Base-by-base conservation (phyloP, 164 flowering plant genomes). In the Saururus chinensis region DNA sequence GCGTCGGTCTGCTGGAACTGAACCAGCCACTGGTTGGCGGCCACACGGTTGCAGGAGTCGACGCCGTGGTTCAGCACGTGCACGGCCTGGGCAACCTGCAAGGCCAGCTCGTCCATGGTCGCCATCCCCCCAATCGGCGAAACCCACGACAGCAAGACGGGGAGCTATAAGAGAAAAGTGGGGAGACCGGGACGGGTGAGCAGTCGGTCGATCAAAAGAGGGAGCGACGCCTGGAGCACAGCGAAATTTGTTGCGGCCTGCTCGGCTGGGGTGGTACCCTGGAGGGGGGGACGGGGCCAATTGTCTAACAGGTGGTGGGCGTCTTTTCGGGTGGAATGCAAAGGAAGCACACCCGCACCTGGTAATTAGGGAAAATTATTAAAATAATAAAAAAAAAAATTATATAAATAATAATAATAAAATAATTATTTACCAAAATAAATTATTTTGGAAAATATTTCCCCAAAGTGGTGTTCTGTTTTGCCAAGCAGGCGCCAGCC, bases 11-110 rank as follows among this genome's bases (percentile, higher is more conserved):
- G 89, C 74, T 92, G 98, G 59, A 92, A 89, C 67, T 87, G 95
- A 24, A 92, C 92, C n/a, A 89, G 84, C 96, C 98, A 92, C 70
- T 92, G 98, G 72, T 87, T 92, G 0, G 98, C 96, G 21, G 96
- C 95, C 4, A 92, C 86, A 37, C 98, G 89, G 77, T 84, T 89
- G 71, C 87, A 83, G 7, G 98, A 87, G 26, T 87, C 78, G 0
- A 75, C 52, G 71, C 86, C 98, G 80, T 92, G 96, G 71, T 92
- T 92, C 56, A 92, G 77, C 7, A 89, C 89, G 65, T 76, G 85
- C 23, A 92, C 88, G 0, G 98, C 98, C 65, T 89, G 75, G 8
- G 93, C 92, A 5, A 92, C 93, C 76, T 89, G 78, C 69, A 79
- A 69, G 57, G 76, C 85, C 60, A 88, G 70, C 65, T 90, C 93